phyloP scores from a whole-genome alignment of 108 stramenopile genomes.

The Nannochloropsis salina region DNA sequence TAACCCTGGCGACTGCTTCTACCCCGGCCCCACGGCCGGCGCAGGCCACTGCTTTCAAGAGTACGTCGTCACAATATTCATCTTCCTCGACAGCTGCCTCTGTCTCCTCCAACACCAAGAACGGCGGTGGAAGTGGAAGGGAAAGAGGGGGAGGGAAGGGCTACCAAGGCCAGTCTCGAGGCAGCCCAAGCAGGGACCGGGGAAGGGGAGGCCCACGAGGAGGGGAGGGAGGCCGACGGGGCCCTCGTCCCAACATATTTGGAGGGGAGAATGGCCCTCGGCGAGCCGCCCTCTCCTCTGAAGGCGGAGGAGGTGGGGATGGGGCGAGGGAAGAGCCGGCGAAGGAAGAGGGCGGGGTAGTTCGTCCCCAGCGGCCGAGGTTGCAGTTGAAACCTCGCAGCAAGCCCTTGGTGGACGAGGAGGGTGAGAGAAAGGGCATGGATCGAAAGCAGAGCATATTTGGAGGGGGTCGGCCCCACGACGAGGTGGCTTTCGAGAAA shows the following conservation, averaged over 20 bases:
- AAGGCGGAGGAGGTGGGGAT: neutral
- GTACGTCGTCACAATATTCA: too few relatives aligned
- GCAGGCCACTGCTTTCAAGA: neutral
- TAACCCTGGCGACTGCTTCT: neutral
- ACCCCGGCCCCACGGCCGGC: neutral
- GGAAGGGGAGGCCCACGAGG: too few relatives aligned
- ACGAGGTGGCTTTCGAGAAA: neutral
- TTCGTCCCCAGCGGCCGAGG: neutral
- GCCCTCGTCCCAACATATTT: neutral
- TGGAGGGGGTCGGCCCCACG: neutral
- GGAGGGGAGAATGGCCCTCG: neutral
- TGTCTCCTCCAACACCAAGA: neutral
- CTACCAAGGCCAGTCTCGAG: neutral
- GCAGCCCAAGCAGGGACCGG: neutral
- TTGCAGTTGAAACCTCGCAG: slow-evolving; percentile 17
- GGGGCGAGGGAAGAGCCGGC: neutral
- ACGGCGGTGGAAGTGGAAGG: neutral
- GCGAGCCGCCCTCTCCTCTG: neutral
- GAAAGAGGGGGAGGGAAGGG: neutral
- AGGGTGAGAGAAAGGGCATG: neutral
- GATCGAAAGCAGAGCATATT: neutral
- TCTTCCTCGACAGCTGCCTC: neutral
- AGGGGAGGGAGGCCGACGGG: neutral
- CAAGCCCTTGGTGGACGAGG: neutral
- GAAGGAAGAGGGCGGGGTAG: neutral